These are phyloP conservation scores for Pythium rishiriense DNA, from an alignment of 352 stramenopile genomes.

Conservation along the genomic window DNA sequence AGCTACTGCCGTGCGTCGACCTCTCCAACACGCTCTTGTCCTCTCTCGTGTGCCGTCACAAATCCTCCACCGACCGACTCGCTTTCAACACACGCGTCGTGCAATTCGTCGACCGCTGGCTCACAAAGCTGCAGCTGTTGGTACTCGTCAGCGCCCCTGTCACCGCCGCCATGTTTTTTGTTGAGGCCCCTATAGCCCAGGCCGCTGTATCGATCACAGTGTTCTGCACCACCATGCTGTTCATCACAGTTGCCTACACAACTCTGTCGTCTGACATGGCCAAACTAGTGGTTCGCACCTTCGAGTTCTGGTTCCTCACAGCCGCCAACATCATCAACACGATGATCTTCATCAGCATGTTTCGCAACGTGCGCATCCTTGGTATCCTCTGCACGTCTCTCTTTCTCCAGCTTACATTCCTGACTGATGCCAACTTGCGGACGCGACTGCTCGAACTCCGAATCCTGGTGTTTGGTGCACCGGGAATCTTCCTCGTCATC, in stretches of 20 bases:
- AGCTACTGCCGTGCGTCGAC: conserved; percentile 4
- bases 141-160: conserved; percentile 1
- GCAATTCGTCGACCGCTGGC: conserved; percentile 4
- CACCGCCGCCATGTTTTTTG: conserved; percentile 7
- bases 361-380: conserved; percentile 14
- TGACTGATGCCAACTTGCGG: conserved; percentile 19
- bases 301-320: conserved; percentile 27
- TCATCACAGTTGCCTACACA: conserved; percentile 5
- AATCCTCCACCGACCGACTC: not conserved
- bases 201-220: not conserved
- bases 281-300: conserved; percentile 12
- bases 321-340: conserved; percentile 21
- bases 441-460: conserved; percentile 22
- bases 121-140: conserved; percentile 6
- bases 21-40: conserved; percentile 7
- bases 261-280: conserved; percentile 15
- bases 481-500: conserved; percentile 6
- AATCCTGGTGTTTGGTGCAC: conserved; percentile 20
- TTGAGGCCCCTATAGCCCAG: not conserved
- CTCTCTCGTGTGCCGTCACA: not conserved
- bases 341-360: conserved; percentile 13
- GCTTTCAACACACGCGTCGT: conserved; percentile 11
- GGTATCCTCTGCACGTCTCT: conserved; percentile 4
- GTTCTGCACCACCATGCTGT: conserved; percentile 4
- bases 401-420: conserved; percentile 20